Conservation (phyloP, 2,329 filamentous ascomycete genomes). For the Phyllosticta citrichinensis region DNA sequence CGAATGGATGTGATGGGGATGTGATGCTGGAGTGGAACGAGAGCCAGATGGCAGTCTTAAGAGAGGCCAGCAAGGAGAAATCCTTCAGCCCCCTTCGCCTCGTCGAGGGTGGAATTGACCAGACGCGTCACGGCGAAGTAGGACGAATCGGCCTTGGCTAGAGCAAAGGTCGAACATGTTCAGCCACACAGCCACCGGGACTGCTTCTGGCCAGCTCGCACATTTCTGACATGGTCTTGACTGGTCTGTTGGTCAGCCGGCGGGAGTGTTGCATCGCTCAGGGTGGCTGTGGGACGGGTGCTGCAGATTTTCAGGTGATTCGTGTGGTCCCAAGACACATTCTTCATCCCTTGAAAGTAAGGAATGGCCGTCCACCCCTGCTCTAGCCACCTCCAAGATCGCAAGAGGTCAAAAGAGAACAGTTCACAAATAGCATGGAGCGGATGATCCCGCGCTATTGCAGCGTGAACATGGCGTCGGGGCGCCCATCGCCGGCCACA, state of each 20-base stretch:
- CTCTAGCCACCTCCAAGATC: neutral
- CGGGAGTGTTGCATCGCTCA: neutral
- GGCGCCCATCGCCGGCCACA: neutral
- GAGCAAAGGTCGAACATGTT: neutral
- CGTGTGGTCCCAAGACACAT: conserved; percentile 2
- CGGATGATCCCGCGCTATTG: neutral
- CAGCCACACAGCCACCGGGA: conserved; percentile 1
- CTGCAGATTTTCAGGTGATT: conserved; percentile 4
- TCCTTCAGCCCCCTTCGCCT: neutral
- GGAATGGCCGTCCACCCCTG: neutral
- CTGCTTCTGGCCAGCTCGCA: conserved; percentile 2
- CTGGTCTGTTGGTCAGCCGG: neutral
- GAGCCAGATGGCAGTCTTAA: conserved; percentile 7
- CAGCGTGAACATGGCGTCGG: neutral
- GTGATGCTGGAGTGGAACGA: neutral
- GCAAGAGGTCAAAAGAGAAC: neutral
- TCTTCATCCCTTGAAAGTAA: neutral
- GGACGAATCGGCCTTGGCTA: conserved; percentile 1
- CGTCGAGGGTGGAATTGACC: conserved; percentile 5
- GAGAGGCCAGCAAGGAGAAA: conserved; percentile 3
- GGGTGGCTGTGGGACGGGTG: conserved; percentile 6
- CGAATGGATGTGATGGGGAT: conserved; percentile 5
- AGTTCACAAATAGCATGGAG: neutral
- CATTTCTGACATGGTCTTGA: conserved; percentile 2
- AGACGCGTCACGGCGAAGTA: conserved; percentile 2